These are phyloP conservation scores for Caloboletus firmus DNA, from an alignment of 1,284 basidiomycete species.

Conservation along the genomic window DNA sequence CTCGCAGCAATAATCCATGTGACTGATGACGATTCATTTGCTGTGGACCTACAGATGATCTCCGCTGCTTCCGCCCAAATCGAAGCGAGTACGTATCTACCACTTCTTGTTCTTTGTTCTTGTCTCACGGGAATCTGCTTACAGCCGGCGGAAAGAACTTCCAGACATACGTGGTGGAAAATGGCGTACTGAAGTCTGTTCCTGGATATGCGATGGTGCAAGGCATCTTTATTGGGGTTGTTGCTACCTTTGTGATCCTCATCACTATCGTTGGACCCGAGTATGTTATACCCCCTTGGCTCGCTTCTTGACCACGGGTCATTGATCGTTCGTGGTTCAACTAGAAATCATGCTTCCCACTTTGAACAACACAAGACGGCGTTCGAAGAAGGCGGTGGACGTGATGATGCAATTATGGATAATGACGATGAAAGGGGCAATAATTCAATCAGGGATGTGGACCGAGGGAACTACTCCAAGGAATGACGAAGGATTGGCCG, in stretches of 20 bases:
- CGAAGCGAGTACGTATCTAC: conserved; percentile 66
- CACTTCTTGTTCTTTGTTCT: background rate
- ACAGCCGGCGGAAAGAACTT: conserved; percentile 63
- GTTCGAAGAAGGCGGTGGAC: conserved; percentile 70
- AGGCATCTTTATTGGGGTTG: conserved; percentile 84
- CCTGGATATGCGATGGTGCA: conserved; percentile 86
- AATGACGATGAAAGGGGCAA: conserved; percentile 9
- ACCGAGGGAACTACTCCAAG: background rate
- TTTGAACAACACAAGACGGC: conserved; percentile 84
- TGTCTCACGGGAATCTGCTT: background rate
- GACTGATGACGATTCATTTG: background rate
- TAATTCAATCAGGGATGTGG: conserved; percentile 10
- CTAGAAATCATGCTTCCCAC: conserved; percentile 73
- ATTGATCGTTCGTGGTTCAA: background rate
- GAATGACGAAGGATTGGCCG: conserved; percentile 9
- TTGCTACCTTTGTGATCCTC: conserved; percentile 65
- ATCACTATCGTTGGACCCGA: conserved; percentile 73
- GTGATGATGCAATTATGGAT: conserved; percentile 38
- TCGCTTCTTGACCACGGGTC: background rate
- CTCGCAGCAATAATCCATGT: too few species aligned
- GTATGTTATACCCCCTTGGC: conserved; percentile 42
- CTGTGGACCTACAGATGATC: conserved; percentile 60
- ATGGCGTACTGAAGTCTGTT: conserved; percentile 48
- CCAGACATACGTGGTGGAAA: conserved; percentile 48
- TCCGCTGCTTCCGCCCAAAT: conserved; percentile 89